A percentile compares a stretch with the other conserved stretches of the same genome.
These are phyloP conservation scores for peach (Prunus persica) DNA, from an alignment of 306 rosid genomes.

Conservation along the genomic window Prunus_persica_NCBIv2 NC_034009.1:2596001-2596500, in stretches of 20 bases:
- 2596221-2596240: not conserved
- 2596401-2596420: too few species aligned
- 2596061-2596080: slow-evolving; percentile 71
- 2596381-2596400: not conserved
- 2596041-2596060: slow-evolving; percentile 46
- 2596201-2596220: not conserved
- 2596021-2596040: slow-evolving; percentile 71
- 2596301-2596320: not conserved
- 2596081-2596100: slow-evolving; percentile 75
- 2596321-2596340: not conserved
- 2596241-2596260: not conserved
- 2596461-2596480: not conserved
- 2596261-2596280: not conserved
- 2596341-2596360: not conserved
- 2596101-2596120: slow-evolving; percentile 74
- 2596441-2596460: not conserved
- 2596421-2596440: not conserved
- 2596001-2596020: slow-evolving; percentile 71
- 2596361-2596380: not conserved
- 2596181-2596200: not conserved
- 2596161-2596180: not conserved
- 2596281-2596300: not conserved
- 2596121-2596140: slow-evolving; percentile 88
- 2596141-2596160: not conserved
- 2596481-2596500: not conserved